Percentiles rank a stretch among this genome's conserved stretches.
phyloP scores from a whole-genome alignment of 2,329 filamentous ascomycete genomes.

The Byssoonygena ceratinophila region DNA sequence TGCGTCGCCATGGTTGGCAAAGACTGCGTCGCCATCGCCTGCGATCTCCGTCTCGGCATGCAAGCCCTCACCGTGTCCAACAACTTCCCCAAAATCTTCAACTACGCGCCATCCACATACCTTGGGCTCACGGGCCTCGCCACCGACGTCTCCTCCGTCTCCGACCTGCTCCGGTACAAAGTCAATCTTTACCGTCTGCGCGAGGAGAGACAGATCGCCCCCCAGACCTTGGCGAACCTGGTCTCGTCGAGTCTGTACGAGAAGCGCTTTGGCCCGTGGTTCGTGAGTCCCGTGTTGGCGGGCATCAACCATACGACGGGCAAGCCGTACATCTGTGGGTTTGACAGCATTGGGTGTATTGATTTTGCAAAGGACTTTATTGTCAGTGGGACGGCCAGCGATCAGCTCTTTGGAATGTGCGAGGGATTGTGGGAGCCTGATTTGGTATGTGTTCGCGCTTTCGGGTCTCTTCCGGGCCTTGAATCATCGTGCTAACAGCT shows the following conservation, averaged over 20 bases:
- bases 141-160: constrained; percentile 88
- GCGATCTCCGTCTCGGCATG: constrained; percentile 92
- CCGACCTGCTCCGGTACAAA: constrained; percentile 98
- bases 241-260: constrained; percentile 88
- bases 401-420: constrained; percentile 98
- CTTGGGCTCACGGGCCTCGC: constrained; percentile 92
- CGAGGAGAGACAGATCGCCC: constrained; percentile 92
- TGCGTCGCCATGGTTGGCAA: constrained; percentile 99
- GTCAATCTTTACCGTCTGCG: constrained; percentile 99
- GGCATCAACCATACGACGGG: constrained; percentile 90
- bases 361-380: constrained; percentile 99
- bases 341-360: constrained; percentile 98
- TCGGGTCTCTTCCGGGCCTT: no score
- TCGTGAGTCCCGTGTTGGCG: constrained; percentile 87
- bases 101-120: constrained; percentile 81
- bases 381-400: constrained; percentile 86
- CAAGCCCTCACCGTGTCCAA: constrained; percentile 96
- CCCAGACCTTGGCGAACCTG: constrained; percentile 91
- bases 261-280: constrained; percentile 90
- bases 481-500: no score
- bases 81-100: constrained; percentile 99
- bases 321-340: constrained; percentile 96
- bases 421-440: constrained; percentile 97
- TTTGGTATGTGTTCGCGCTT: constrained; percentile 53
- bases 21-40: constrained; percentile 98